These are phyloP conservation scores for Phytopythium mirpurense DNA, from an alignment of 352 stramenopile species.

Conservation along the genomic window DNA sequence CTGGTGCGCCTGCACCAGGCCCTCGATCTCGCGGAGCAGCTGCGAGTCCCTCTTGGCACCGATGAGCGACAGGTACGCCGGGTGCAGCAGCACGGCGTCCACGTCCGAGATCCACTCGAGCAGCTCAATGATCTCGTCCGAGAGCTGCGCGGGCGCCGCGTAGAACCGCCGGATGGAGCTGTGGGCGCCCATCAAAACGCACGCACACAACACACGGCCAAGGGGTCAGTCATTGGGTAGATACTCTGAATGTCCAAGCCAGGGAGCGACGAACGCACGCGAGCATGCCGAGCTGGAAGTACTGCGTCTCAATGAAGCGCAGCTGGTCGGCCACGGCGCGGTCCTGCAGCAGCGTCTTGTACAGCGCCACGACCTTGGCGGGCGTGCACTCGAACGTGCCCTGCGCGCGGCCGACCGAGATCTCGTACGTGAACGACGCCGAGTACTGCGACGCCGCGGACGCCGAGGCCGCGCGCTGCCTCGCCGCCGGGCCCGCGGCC, in stretches of 20 bases:
- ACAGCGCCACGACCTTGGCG: slow-evolving; percentile 45
- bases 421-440: slow-evolving; percentile 56
- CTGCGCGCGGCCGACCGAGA: slow-evolving; percentile 46
- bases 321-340: slow-evolving; percentile 42
- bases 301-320: slow-evolving; percentile 67
- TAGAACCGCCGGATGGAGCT: slow-evolving; percentile 59
- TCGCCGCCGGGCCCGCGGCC: slow-evolving; percentile 5
- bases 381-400: slow-evolving; percentile 66
- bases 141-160: slow-evolving; percentile 46
- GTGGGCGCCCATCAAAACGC: background rate
- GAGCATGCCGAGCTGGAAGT: slow-evolving; percentile 53
- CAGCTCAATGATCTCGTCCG: slow-evolving; percentile 61
- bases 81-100: slow-evolving; percentile 54
- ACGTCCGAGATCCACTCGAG: slow-evolving; percentile 73
- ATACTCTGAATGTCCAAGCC: no score
- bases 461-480: slow-evolving; percentile 3
- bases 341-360: slow-evolving; percentile 52
- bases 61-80: slow-evolving; percentile 54
- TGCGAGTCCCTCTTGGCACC: slow-evolving; percentile 41
- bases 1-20: slow-evolving; percentile 44
- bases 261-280: slow-evolving; percentile 2
- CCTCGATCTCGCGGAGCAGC: slow-evolving; percentile 53
- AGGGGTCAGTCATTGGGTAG: no score
- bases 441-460: slow-evolving; percentile 12
- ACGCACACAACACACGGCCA: background rate